Conservation (phyloP, 2,329 filamentous ascomycete species). For the Neonectria punicea region DNA sequence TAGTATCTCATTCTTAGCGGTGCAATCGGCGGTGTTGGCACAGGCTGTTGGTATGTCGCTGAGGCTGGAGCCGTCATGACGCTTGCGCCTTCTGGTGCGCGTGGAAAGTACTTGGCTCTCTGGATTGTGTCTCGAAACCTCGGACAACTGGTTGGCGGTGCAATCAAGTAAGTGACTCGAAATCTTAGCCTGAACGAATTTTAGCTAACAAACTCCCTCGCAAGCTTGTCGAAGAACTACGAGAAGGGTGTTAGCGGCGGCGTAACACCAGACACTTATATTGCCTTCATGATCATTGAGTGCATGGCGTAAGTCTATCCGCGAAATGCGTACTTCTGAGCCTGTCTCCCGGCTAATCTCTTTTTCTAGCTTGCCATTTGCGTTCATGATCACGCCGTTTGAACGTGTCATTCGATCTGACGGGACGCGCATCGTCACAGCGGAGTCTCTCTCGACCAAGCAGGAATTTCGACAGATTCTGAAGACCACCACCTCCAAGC, state of each 20-base stretch:
- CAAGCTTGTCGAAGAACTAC: constrained; percentile 18
- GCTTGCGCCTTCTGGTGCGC: constrained; percentile 56
- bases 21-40: constrained; percentile 51
- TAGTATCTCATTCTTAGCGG: constrained; percentile 54
- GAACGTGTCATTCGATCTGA: constrained; percentile 20
- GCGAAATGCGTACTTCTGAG: background rate
- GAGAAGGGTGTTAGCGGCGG: constrained; percentile 18
- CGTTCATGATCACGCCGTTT: constrained; percentile 20
- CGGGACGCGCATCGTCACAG: constrained; percentile 15
- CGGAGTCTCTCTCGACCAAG: constrained; percentile 16
- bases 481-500: constrained; percentile 20
- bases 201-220: constrained; percentile 4
- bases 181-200: background rate
- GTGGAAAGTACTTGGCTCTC: constrained; percentile 59
- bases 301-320: constrained; percentile 12
- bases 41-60: constrained; percentile 60
- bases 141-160: constrained; percentile 58
- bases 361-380: constrained; percentile 9
- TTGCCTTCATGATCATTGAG: constrained; percentile 22
- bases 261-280: constrained; percentile 18
- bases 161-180: constrained; percentile 52
- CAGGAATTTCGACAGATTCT: constrained; percentile 10
- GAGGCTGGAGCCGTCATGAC: constrained; percentile 61
- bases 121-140: constrained; percentile 60
- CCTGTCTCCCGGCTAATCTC: background rate